These are phyloP conservation scores for Penicillium nucicola DNA, from an alignment of 495 filamentous ascomycete species.

Conservation along the genomic window DNA sequence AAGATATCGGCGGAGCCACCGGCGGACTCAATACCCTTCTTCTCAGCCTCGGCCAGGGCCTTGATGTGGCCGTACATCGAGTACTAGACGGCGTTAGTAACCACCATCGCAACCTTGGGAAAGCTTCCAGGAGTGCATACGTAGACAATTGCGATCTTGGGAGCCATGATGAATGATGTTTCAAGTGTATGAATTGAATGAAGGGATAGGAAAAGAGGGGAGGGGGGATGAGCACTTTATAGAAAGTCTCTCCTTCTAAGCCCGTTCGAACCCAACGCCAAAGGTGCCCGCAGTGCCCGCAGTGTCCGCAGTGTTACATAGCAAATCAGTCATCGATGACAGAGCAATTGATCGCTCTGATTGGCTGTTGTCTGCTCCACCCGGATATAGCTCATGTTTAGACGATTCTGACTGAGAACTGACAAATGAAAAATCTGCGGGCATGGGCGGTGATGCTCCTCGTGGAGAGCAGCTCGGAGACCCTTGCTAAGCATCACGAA, in stretches of 20 bases:
- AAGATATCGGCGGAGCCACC: constrained; percentile 76
- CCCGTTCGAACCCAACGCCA: neutral
- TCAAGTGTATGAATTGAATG: neutral
- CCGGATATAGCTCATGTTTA: constrained; percentile 10
- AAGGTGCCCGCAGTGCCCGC: constrained; percentile 6
- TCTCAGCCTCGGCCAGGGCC: constrained; percentile 83
- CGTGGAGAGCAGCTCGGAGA: too few relatives aligned
- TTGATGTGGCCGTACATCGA: constrained; percentile 94
- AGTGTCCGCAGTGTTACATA: neutral
- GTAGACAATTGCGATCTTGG: constrained; percentile 87
- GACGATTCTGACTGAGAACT: constrained; percentile 36
- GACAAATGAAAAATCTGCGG: constrained; percentile 27
- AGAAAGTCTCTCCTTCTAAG: too few relatives aligned
- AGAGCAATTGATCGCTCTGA: constrained; percentile 18
- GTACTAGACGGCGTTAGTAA: constrained; percentile 55
- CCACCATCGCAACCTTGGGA: neutral
- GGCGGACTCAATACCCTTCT: constrained; percentile 83
- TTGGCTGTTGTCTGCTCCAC: constrained; percentile 12
- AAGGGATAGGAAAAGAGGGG: neutral
- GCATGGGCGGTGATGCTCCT: neutral
- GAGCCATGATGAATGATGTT: constrained; percentile 68
- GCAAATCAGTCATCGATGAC: constrained; percentile 38
- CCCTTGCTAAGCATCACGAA: too few relatives aligned
- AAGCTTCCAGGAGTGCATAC: constrained; percentile 48
- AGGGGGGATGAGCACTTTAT: constrained; percentile 7